A percentile compares a stretch with the other conserved stretches of the same genome.
Evolutionary conservation across 2,329 filamentous ascomycete species (phyloP).

Genomic region (Cercospora brassicicola): DNA sequence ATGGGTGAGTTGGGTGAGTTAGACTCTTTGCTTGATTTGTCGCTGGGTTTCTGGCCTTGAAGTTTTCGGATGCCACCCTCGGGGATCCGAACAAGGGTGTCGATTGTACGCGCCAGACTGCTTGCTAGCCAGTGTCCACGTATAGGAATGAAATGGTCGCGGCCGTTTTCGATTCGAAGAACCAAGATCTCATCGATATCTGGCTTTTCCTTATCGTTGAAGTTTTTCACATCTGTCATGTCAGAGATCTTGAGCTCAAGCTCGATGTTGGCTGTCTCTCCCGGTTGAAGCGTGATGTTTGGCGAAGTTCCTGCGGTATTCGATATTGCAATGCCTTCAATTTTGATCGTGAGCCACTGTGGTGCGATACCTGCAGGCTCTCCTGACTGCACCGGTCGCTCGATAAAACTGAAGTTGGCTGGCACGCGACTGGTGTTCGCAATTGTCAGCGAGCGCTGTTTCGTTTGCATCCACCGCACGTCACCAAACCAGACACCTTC

Average conservation of each 20-base stretch:
- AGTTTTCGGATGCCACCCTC: constrained; percentile 74
- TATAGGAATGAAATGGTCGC: constrained; percentile 88
- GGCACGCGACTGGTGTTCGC: constrained; percentile 86
- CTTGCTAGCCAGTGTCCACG: constrained; percentile 77
- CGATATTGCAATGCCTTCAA: constrained; percentile 29
- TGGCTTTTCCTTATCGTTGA: constrained; percentile 66
- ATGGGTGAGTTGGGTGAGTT: neutral
- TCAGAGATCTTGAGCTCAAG: constrained; percentile 68
- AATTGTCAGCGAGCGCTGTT: constrained; percentile 71
- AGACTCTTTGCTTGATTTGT: constrained; percentile 23
- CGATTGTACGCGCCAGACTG: constrained; percentile 80
- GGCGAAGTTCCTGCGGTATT: constrained; percentile 32
- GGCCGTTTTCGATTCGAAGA: constrained; percentile 75
- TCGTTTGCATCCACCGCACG: constrained; percentile 66
- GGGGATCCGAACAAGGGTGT: constrained; percentile 82
- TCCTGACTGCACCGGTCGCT: constrained; percentile 59
- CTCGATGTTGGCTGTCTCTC: constrained; percentile 73
- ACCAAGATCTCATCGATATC: constrained; percentile 83
- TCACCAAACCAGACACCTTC: constrained; percentile 76
- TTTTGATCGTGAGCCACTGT: constrained; percentile 66
- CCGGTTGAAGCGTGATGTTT: constrained; percentile 73
- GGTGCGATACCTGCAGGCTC: constrained; percentile 49
- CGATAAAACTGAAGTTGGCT: constrained; percentile 77
- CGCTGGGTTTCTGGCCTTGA: constrained; percentile 54
- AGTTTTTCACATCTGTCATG: constrained; percentile 61